phyloP scores from a whole-genome alignment of 306 rosid genomes.

The Castanopsis chinensis region DNA sequence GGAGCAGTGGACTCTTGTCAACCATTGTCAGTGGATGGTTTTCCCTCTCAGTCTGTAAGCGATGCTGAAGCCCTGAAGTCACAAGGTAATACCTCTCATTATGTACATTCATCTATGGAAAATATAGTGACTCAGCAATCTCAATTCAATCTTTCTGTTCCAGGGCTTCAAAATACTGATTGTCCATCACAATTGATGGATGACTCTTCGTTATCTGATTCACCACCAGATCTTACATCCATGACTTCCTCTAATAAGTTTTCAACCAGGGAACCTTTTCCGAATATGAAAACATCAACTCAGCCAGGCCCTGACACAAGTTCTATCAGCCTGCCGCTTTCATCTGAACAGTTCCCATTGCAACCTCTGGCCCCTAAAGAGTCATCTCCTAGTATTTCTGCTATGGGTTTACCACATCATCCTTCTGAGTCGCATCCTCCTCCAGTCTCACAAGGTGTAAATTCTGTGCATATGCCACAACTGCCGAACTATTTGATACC shows the following conservation, averaged over 20 bases:
- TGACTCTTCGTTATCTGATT: conserved; percentile 29
- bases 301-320: conserved; percentile 34
- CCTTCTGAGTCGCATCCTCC: conserved; percentile 55
- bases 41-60: conserved; percentile 31
- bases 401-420: conserved; percentile 31
- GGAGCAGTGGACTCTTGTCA: conserved; percentile 31
- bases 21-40: conserved; percentile 32
- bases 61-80: conserved; percentile 33
- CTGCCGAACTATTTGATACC: conserved; percentile 35
- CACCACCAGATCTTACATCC: conserved; percentile 40
- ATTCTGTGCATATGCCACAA: conserved; percentile 47
- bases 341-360: conserved; percentile 40
- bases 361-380: conserved; percentile 39
- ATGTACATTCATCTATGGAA: conserved; percentile 23
- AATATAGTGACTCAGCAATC: conserved; percentile 34
- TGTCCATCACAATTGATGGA: conserved; percentile 34
- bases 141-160: conserved; percentile 30
- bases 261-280: conserved; percentile 38
- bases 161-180: conserved; percentile 38
- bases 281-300: conserved; percentile 29
- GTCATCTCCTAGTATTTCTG: conserved; percentile 35
- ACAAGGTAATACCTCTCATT: conserved; percentile 35
- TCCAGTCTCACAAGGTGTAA: conserved; percentile 47
- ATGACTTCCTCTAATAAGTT: conserved; percentile 33
- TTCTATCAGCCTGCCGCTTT: conserved; percentile 32